Evolutionary conservation across 495 filamentous ascomycete genomes (phyloP), one percentile per base, ranked within the genome.

Genomic region (Barbatosphaeria neglecta): DNA sequence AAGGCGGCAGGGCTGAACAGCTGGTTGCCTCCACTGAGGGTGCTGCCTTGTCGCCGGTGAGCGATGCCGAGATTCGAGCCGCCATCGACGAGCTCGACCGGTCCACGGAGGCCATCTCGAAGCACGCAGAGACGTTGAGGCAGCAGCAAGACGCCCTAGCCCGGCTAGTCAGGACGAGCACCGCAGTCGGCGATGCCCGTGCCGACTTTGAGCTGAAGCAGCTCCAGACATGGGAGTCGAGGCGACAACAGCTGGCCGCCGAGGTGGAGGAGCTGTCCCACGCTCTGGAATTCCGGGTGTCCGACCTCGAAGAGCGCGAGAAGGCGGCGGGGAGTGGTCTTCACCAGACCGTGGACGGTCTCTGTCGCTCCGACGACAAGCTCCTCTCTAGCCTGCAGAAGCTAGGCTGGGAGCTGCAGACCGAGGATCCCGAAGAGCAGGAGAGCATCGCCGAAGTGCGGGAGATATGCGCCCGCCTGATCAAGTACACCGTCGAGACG

Each of bases 401-500:
- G 49, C 60, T 74, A 10, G 62, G 67, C 8, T 63, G 56, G 56
- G 69, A 72, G 47, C 58, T 74, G 23, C 62, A 68, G 22, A 63
- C 60, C 9, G 60, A 60, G 5, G 52, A 63, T n/a, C 50, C 62
- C 5, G 60, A 61, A 18, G 64, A 69, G 45, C 55, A 66, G 28
- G 48, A 56, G 2, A 55, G 55, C 40, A 56, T 67, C 41, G 46
- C 48, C 41, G 56, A 58, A 44, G 54, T 74, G 41, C 62, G 64
- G 50, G 66, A 72, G 41, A 56, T 65, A 22, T 74, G 68, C 55
- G 60, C 61, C 10, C 64, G 64, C 43, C 40, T 68, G 50, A 72
- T 74, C 47, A 72, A 74, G 53, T 65, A 65, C 33, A 71, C 63
- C 0, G 70, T 72, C 22, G 69, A 74, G 52, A 62, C 60, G 4